phyloP scores from a whole-genome alignment of 768 basidiomycete species.

The Termitomyces sp. region DNA sequence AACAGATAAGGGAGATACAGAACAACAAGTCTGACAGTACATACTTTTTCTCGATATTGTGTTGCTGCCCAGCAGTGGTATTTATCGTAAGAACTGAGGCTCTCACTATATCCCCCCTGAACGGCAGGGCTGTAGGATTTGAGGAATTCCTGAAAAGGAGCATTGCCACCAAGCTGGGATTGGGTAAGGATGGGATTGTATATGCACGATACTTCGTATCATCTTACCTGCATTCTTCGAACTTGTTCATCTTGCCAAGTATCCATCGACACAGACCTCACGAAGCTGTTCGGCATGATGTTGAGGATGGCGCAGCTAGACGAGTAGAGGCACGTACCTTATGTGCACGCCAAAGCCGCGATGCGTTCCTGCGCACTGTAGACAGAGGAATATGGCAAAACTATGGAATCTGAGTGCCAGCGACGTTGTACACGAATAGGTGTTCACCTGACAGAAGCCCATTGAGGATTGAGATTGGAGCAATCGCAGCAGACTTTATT shows the following conservation, averaged over 20 bases:
- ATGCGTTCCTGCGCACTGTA: slow-evolving; percentile 84
- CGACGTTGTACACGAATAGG: neutral
- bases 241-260: slow-evolving; percentile 92
- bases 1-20: slow-evolving; percentile 16
- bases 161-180: slow-evolving; percentile 81
- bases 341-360: slow-evolving; percentile 94
- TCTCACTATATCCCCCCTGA: slow-evolving; percentile 66
- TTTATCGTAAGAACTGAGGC: slow-evolving; percentile 62
- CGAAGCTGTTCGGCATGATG: slow-evolving; percentile 55
- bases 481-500: slow-evolving; percentile 86
- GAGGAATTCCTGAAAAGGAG: slow-evolving; percentile 77
- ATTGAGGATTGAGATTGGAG: slow-evolving; percentile 88
- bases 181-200: slow-evolving; percentile 6
- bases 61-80: slow-evolving; percentile 94
- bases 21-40: slow-evolving; percentile 11
- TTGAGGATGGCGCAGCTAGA: slow-evolving; percentile 14
- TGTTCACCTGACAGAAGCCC: slow-evolving; percentile 78
- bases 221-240: slow-evolving; percentile 78
- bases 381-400: slow-evolving; percentile 87
- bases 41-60: slow-evolving; percentile 92
- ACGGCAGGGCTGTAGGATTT: slow-evolving; percentile 61
- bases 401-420: slow-evolving; percentile 31
- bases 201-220: neutral
- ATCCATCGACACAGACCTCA: slow-evolving; percentile 94
- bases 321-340: slow-evolving; percentile 42